Conservation (phyloP, 2,329 filamentous ascomycete species). For the Orbilia ellipsospora region DNA sequence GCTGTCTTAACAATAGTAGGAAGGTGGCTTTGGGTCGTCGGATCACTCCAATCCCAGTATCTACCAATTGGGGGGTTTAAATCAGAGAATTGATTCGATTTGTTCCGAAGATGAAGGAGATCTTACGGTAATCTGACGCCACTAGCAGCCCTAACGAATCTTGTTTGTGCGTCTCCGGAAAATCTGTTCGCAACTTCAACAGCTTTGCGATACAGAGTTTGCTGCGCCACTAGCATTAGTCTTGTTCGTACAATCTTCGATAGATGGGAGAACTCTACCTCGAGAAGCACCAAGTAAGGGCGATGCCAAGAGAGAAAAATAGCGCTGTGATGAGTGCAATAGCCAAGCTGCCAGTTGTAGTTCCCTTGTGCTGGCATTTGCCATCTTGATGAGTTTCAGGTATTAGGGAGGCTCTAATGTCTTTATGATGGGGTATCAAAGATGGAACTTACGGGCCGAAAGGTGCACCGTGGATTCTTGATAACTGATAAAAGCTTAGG, state of each 20-base stretch:
- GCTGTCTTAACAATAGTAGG: conserved; percentile 41
- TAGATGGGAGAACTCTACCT: conserved; percentile 54
- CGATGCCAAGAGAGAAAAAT: conserved; percentile 60
- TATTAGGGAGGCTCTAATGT: not conserved
- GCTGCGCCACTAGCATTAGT: conserved; percentile 40
- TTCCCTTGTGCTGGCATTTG: conserved; percentile 45
- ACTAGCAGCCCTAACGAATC: conserved; percentile 53
- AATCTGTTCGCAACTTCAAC: conserved; percentile 53
- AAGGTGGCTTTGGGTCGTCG: conserved; percentile 49
- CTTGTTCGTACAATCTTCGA: not conserved
- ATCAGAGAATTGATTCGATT: no score
- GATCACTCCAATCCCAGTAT: conserved; percentile 59
- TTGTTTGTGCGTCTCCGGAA: conserved; percentile 49
- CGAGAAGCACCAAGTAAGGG: conserved; percentile 59
- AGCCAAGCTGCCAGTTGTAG: conserved; percentile 55
- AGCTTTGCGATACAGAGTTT: conserved; percentile 53
- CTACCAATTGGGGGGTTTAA: conserved; percentile 14
- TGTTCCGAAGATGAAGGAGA: not conserved
- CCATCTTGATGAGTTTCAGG: conserved; percentile 20
- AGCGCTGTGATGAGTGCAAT: conserved; percentile 58
- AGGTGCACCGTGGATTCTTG: conserved; percentile 56
- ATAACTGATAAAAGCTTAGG: conserved; percentile 53
- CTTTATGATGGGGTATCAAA: not conserved
- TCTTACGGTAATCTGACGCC: conserved; percentile 58
- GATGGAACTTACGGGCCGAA: conserved; percentile 50